Conservation (phyloP, 2,329 filamentous ascomycete species). For the Xenoacremonium recifei region DNA sequence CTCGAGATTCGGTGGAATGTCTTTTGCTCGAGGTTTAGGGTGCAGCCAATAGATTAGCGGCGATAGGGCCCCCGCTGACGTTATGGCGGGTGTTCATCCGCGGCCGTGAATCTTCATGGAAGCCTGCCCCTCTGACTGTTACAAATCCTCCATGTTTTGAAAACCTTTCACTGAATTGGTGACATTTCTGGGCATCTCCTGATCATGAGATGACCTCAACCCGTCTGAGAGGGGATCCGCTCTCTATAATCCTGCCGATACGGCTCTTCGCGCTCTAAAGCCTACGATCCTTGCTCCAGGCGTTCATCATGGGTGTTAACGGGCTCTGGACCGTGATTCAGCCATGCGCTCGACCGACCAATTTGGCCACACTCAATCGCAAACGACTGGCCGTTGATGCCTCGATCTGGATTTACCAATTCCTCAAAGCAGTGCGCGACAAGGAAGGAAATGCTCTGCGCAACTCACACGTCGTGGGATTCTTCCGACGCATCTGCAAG, state of each 20-base stretch:
- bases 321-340: constrained; percentile 96
- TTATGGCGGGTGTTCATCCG: constrained; percentile 10
- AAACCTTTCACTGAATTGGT: no score
- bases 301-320: constrained; percentile 81
- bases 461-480: constrained; percentile 94
- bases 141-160: no score
- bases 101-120: constrained; percentile 8
- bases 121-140: no score
- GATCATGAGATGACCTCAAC: no score
- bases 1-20: constrained; percentile 3
- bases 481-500: constrained; percentile 98
- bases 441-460: constrained; percentile 96
- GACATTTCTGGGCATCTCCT: no score
- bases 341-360: constrained; percentile 92
- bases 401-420: constrained; percentile 99
- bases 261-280: no score
- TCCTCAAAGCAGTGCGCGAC: constrained; percentile 96
- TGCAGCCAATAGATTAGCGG: constrained; percentile 13
- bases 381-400: constrained; percentile 97
- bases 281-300: constrained; percentile 17
- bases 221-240: no score
- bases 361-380: constrained; percentile 92
- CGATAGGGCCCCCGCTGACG: constrained; percentile 21
- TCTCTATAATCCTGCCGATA: no score
- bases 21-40: constrained; percentile 7